phyloP scores from a whole-genome alignment of 176 grass and related monocot genomes.

The Coix lacrymajobi region DNA sequence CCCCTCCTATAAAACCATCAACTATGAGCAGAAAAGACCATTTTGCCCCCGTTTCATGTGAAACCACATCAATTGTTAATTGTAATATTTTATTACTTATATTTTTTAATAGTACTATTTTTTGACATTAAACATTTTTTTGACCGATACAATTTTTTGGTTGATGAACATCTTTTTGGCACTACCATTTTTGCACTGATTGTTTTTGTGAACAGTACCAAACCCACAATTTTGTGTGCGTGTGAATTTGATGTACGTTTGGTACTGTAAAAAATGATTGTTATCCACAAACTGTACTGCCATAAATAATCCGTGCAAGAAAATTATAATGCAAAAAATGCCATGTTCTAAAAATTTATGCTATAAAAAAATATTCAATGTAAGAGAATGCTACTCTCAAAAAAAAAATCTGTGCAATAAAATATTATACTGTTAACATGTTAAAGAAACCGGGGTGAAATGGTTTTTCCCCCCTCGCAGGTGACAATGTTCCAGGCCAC shows the following conservation, averaged over 20 bases:
- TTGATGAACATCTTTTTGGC: too few relatives aligned
- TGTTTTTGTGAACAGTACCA: neutral
- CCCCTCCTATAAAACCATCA: too few relatives aligned
- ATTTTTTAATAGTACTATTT: too few relatives aligned
- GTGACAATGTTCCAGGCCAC: too few relatives aligned
- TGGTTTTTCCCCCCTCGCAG: too few relatives aligned
- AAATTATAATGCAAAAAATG: neutral
- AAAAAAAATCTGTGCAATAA: neutral
- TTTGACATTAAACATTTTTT: too few relatives aligned
- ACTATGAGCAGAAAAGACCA: too few relatives aligned
- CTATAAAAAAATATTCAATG: neutral
- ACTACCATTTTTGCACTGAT: too few relatives aligned
- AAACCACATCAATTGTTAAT: too few relatives aligned
- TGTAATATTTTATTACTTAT: too few relatives aligned
- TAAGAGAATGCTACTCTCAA: neutral
- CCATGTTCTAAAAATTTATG: neutral
- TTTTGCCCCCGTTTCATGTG: too few relatives aligned
- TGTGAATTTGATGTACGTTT: neutral
- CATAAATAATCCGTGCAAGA: neutral
- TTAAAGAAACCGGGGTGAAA: neutral
- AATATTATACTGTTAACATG: neutral
- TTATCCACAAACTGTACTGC: neutral
- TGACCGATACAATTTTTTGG: too few relatives aligned
- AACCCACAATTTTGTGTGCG: neutral
- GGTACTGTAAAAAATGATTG: neutral